A percentile compares a stretch with the other conserved stretches of the same genome.
Evolutionary conservation across 164 flowering plant genomes (phyloP).

Genomic region (Kingdonia uniflora): DNA sequence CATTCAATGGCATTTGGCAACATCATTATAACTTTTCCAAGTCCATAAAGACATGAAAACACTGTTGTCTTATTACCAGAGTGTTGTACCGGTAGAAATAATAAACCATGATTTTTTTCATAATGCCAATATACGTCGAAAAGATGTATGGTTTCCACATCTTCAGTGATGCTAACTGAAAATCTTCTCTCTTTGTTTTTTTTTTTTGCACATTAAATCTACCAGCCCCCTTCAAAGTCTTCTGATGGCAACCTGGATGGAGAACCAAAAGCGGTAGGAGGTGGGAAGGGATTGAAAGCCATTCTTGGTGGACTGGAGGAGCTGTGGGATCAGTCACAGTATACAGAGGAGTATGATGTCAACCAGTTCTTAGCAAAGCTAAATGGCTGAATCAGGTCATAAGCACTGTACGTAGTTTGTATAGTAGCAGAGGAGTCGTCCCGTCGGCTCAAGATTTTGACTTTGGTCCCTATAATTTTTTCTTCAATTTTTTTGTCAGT

Average conservation of each 20-base stretch:
- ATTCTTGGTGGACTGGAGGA: conserved; percentile 86
- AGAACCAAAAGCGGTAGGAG: conserved; percentile 35
- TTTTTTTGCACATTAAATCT: neutral
- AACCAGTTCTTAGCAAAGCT: conserved; percentile 81
- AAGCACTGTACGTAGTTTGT: conserved; percentile 28
- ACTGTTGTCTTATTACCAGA: too few species aligned
- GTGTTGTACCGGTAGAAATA: too few species aligned
- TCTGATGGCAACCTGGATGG: conserved; percentile 33
- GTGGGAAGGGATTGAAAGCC: conserved; percentile 80
- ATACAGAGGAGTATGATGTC: conserved; percentile 83
- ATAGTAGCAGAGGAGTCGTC: conserved; percentile 19
- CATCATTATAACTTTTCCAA: too few species aligned
- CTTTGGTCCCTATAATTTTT: conserved; percentile 1
- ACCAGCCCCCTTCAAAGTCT: conserved; percentile 16
- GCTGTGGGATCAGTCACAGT: conserved; percentile 98
- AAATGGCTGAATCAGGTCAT: conserved; percentile 37
- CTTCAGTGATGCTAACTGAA: neutral
- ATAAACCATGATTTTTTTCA: too few species aligned
- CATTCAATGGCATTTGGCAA: too few species aligned
- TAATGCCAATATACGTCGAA: too few species aligned
- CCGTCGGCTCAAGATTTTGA: conserved; percentile 28
- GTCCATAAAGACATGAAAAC: too few species aligned
- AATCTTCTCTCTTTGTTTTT: neutral
- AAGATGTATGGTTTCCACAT: too few species aligned
- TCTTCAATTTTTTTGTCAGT: conserved; percentile 11